Evolutionary conservation across 2,329 filamentous ascomycete genomes (phyloP).

Genomic region (Fusarium sp.): DNA sequence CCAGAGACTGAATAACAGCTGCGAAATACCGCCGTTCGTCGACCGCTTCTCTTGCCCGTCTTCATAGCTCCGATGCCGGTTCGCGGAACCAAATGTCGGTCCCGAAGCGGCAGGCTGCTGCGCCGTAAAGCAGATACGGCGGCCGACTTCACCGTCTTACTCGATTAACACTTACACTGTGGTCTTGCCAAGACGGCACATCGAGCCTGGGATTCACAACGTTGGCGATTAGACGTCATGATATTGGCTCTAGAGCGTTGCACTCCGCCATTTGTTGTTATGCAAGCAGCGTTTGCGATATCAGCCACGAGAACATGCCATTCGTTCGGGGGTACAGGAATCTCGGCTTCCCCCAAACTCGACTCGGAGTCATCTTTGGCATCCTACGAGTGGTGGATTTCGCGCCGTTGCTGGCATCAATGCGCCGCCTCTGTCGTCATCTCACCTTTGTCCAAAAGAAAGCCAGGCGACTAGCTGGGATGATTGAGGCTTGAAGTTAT

Average conservation of each 20-base stretch:
- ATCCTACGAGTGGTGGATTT: background rate
- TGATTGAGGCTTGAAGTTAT: slow-evolving; percentile 15
- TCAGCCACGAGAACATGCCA: background rate
- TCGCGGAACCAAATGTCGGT: background rate
- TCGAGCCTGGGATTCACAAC: slow-evolving; percentile 9
- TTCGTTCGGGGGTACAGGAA: background rate
- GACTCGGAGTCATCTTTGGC: background rate
- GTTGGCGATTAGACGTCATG: background rate
- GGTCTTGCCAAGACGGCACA: slow-evolving; percentile 3
- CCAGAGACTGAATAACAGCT: background rate
- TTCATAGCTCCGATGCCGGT: slow-evolving; percentile 10
- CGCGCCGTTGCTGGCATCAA: slow-evolving; percentile 8
- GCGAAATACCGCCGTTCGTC: background rate
- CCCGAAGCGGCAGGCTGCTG: background rate
- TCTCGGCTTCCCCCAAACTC: background rate
- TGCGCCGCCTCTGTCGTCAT: slow-evolving; percentile 15
- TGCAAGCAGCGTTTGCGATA: slow-evolving; percentile 1
- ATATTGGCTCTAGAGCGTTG: background rate
- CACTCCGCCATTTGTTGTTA: background rate
- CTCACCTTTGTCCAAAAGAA: slow-evolving; percentile 1
- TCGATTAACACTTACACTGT: background rate
- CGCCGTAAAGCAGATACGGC: background rate
- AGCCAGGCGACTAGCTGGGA: slow-evolving; percentile 1
- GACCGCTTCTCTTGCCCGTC: background rate
- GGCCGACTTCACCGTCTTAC: slow-evolving; percentile 5